phyloP scores from a whole-genome alignment of 2,329 filamentous ascomycete genomes.

The Cytospora leucostoma region DNA sequence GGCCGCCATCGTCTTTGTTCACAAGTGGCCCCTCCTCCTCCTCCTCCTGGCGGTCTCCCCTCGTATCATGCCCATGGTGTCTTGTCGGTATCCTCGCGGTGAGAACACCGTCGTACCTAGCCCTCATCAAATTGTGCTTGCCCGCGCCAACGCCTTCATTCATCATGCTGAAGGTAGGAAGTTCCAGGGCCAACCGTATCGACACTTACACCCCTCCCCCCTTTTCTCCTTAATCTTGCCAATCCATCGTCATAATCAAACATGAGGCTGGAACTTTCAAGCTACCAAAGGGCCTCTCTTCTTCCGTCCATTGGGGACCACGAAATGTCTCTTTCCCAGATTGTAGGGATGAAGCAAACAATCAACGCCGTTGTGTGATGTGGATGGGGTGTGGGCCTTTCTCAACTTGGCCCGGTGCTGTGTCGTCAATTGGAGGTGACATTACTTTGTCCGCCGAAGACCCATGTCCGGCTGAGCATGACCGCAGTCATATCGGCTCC shows the following conservation, averaged over 20 bases:
- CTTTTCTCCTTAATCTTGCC: constrained; percentile 32
- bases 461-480: constrained; percentile 9
- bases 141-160: constrained; percentile 9
- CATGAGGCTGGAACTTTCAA: constrained; percentile 65
- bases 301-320: constrained; percentile 25
- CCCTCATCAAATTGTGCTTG: constrained; percentile 17
- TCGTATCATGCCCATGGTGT: background rate
- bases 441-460: constrained; percentile 11
- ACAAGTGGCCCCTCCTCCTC: constrained; percentile 2
- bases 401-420: constrained; percentile 34
- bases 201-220: constrained; percentile 40
- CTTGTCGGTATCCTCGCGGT: background rate
- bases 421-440: constrained; percentile 32
- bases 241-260: constrained; percentile 26
- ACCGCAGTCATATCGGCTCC: constrained; percentile 1
- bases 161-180: constrained; percentile 42
- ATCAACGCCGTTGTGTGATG: constrained; percentile 38
- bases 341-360: constrained; percentile 31
- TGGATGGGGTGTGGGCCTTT: constrained; percentile 34
- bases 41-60: background rate
- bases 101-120: background rate
- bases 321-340: constrained; percentile 22
- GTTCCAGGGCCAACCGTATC: constrained; percentile 53
- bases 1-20: constrained; percentile 24
- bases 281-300: constrained; percentile 57